phyloP scores from a whole-genome alignment of 164 flowering plant species.

The Stephania cephalantha region DNA sequence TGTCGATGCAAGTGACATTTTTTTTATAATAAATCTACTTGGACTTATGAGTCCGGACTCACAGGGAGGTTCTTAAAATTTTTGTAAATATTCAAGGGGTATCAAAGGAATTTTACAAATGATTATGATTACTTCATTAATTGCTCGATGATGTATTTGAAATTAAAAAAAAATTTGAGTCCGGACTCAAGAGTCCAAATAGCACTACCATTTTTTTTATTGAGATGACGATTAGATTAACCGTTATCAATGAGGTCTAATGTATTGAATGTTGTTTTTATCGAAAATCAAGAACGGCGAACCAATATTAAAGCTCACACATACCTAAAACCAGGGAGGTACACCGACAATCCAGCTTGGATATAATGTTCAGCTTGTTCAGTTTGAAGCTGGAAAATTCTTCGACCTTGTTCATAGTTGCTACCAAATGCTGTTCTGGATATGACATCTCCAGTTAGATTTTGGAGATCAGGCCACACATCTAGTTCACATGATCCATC shows the following conservation, averaged over 20 bases:
- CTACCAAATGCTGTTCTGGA: conserved; percentile 38
- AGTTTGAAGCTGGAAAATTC: conserved; percentile 29
- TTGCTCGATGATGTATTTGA: too few relatives aligned
- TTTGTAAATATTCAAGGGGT: too few relatives aligned
- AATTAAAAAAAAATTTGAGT: too few relatives aligned
- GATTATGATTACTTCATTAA: too few relatives aligned
- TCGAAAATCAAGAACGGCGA: background rate
- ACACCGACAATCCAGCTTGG: background rate
- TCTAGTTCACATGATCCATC: conserved; percentile 22
- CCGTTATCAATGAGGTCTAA: too few relatives aligned
- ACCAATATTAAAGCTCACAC: background rate
- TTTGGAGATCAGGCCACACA: conserved; percentile 27
- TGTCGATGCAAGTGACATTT: background rate
- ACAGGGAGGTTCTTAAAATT: too few relatives aligned
- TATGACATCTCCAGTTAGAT: conserved; percentile 27
- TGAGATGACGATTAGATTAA: too few relatives aligned
- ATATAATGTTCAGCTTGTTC: conserved; percentile 21
- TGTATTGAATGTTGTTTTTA: background rate
- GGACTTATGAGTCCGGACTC: too few relatives aligned
- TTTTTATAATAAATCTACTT: too few relatives aligned
- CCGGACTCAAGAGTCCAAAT: too few relatives aligned
- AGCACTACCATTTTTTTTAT: too few relatives aligned
- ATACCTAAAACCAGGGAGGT: conserved; percentile 20
- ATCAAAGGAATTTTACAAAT: too few relatives aligned
- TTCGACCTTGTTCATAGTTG: conserved; percentile 34